phyloP scores from a whole-genome alignment of 352 stramenopile genomes.

The Phytophthora tubulina region DNA sequence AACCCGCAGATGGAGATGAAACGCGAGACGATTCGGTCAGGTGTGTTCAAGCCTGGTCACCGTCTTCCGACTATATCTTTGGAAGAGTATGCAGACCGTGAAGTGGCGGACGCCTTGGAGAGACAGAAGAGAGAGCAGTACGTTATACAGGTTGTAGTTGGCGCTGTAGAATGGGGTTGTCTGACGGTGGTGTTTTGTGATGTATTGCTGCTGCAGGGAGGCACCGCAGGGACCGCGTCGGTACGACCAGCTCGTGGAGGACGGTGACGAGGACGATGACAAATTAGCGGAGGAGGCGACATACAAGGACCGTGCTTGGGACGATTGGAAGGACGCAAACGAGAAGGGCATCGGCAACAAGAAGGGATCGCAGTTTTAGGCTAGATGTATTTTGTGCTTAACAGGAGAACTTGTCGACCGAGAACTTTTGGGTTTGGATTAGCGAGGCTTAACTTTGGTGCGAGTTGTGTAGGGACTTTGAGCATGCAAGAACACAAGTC shows the following conservation, averaged over 20 bases:
- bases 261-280: constrained; percentile 96
- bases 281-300: constrained; percentile 93
- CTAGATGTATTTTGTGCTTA: not conserved
- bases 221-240: constrained; percentile 69
- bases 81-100: constrained; percentile 92
- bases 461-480: too few relatives aligned
- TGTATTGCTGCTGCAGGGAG: constrained; percentile 46
- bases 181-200: constrained; percentile 17
- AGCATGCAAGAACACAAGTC: too few relatives aligned
- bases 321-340: constrained; percentile 98
- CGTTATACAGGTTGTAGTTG: constrained; percentile 12
- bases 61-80: constrained; percentile 96
- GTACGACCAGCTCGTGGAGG: constrained; percentile 95
- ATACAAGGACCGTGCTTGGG: constrained; percentile 95
- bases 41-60: constrained; percentile 96
- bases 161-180: not conserved
- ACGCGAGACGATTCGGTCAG: constrained; percentile 85
- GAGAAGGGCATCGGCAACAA: constrained; percentile 97
- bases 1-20: constrained; percentile 89
- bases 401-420: not conserved
- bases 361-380: constrained; percentile 94
- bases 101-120: constrained; percentile 90
- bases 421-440: not conserved
- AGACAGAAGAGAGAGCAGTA: constrained; percentile 84
- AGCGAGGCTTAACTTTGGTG: too few relatives aligned